Base-by-base conservation (phyloP, 2,329 filamentous ascomycete species). In the Conoideocrella luteorostrata region DNA sequence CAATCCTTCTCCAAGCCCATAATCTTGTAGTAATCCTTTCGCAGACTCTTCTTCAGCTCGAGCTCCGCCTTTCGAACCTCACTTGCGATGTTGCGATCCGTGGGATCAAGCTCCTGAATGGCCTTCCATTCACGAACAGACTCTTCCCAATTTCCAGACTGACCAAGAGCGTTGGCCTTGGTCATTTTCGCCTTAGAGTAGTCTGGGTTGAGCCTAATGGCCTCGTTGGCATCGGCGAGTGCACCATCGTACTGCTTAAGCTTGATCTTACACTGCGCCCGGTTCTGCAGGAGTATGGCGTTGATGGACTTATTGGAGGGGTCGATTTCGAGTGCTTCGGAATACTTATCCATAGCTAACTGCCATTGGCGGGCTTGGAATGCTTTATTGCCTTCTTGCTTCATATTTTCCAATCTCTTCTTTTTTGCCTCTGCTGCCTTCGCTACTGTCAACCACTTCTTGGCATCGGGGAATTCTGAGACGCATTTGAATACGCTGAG, bases 21-120 rank as follows among this genome's bases (percentile, higher is more conserved):
- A 53, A 97, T 95, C 78, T 96, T 96, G 74, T 98, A 98, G 70
- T 95, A 97, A 61, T 98, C 93, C 68, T 98, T 98, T 49, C 93
- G 78, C 68, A 91, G 86, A 64, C 86, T 86, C 82, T 97, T 97
- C 82, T 98, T 98, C 50, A 97, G 72, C 69, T 98, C 93, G 21
- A 96, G 72, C 69, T 98, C 91, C 2, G 91, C 93, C 56, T 84
- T 86, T 45, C 87, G 84, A 35, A 97, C 80, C 57, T 98, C 93
- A 65, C 86, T 90, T 41, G 77, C 74, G 47, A 97, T 84, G 12
- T 77, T 80, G 33, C 82, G 79, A 63, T 98, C 93, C 50, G 82
- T 76, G 2, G 90, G 90, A 53, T 93, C 88, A 47, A 82, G 70
- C 62, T 97, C 91, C 40, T 84, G 78, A 47, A 97, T 80, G 3